Evolutionary conservation across 805 yeast species (phyloP), one percentile per base, ranked within the genome.

Genomic region (Yueomyces sinensis): DNA sequence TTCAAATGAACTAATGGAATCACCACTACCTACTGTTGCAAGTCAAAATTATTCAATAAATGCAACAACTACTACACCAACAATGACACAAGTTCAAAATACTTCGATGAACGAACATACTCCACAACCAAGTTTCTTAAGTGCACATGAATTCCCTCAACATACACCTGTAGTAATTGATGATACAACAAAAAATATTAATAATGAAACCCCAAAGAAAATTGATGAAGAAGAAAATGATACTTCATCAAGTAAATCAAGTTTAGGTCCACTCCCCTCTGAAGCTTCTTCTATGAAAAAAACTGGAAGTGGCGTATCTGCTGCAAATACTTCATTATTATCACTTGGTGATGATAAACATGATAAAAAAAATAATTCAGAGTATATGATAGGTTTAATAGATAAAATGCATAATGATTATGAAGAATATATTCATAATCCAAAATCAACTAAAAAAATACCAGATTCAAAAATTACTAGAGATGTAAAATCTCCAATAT

Each of bases 391-490:
- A 3, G 58, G 54, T 37, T 39, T 47, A 17, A 33, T 54, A n/a
- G 41, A 32, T 3, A 46, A 52, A 32, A 33, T 52, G 24, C 49
- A 45, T 32, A 49, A 49, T 4, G 31, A 41, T 0, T 55, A 55
- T 35, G 41, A 31, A 18, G 47, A 47, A 17, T 52, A 50, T 29
- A 33, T 35, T 30, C 43, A 37, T n/a, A 35, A 43, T 13, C 45
- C 42, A 17, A 37, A 52, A 5, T 45, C 56, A 3, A 47, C 56
- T 4, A 49, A 42, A 32, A 52, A 42, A 32, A 32, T 44, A 13
- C 53, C 56, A 0, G 53, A 45, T 14, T 42, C 57, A 7, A 42
- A 41, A 35, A 45, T 55, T 17, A 36, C 39, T 6, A 43, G 48
- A 36, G 53, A 50, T 32, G 27, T 32, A 13, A 38, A 42, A 4